phyloP scores from a whole-genome alignment of 2,329 filamentous ascomycete genomes.

The Fonsecaea erecta region DNA sequence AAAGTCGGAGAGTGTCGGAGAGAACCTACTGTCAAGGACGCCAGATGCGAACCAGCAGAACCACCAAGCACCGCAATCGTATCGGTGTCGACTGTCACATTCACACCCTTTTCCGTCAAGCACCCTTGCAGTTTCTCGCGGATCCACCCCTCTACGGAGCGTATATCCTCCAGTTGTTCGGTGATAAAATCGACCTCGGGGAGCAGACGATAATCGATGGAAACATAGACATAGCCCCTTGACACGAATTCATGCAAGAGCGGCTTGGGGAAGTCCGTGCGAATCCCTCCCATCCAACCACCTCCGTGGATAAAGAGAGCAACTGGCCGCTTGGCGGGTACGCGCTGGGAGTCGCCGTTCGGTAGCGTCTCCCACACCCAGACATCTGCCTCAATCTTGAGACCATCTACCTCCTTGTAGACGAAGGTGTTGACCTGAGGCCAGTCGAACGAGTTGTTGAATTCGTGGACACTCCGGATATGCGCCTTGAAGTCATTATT shows the following conservation, averaged over 20 bases:
- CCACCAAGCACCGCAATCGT: neutral
- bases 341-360: neutral
- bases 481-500: neutral
- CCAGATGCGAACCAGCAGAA: constrained; percentile 5
- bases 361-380: neutral
- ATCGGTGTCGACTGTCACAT: neutral
- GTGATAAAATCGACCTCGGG: constrained; percentile 7
- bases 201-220: constrained; percentile 7
- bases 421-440: neutral
- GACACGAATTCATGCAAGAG: constrained; percentile 5
- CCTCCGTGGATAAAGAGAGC: constrained; percentile 1
- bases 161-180: neutral
- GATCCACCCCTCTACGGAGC: neutral
- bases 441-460: constrained; percentile 6
- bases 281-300: neutral
- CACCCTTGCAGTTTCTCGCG: neutral
- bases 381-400: constrained; percentile 10
- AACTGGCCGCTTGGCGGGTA: neutral
- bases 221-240: neutral
- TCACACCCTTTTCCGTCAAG: neutral
- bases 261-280: constrained; percentile 2
- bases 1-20: no score
- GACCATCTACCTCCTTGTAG: neutral
- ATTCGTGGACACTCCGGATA: neutral
- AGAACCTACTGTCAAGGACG: neutral